phyloP scores from a whole-genome alignment of 1,284 basidiomycete genomes.

The Ustilago shanxiensis region DNA sequence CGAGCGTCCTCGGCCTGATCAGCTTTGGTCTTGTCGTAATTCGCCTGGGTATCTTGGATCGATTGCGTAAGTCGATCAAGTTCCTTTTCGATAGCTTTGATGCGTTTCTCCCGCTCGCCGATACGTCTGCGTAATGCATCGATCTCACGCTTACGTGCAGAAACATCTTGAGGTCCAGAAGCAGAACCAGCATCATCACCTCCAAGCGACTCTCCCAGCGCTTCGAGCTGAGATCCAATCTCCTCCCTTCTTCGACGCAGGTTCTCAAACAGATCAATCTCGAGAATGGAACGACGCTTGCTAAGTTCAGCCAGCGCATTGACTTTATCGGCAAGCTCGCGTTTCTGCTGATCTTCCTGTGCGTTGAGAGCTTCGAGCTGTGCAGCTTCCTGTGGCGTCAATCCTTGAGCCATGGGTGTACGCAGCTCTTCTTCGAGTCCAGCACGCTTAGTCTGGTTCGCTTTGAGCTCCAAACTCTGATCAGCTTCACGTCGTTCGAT shows the following conservation, averaged over 20 bases:
- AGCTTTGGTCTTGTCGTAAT: constrained; percentile 82
- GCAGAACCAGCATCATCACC: constrained; percentile 78
- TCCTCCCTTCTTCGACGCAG: constrained; percentile 83
- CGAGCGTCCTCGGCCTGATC: constrained; percentile 88
- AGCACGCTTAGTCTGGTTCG: constrained; percentile 75
- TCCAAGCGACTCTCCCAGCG: constrained; percentile 75
- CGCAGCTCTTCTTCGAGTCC: constrained; percentile 81
- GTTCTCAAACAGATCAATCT: constrained; percentile 93
- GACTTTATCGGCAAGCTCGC: constrained; percentile 78
- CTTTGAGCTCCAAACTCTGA: constrained; percentile 78
- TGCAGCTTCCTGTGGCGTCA: constrained; percentile 81
- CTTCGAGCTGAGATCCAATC: constrained; percentile 81
- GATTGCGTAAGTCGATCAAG: constrained; percentile 77
- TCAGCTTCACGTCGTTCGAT: constrained; percentile 80
- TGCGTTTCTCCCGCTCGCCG: constrained; percentile 31
- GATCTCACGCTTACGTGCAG: constrained; percentile 72
- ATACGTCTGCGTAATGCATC: constrained; percentile 74
- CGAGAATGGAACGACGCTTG: constrained; percentile 81
- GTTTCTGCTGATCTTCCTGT: constrained; percentile 82
- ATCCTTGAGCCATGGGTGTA: constrained; percentile 80
- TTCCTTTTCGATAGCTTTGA: constrained; percentile 71
- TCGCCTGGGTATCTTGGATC: constrained; percentile 77
- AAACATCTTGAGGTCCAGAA: constrained; percentile 80
- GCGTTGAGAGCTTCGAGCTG: constrained; percentile 80
- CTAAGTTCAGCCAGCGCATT: constrained; percentile 83